Conservation (phyloP, 75 land plant genomes). For the Chamaecyparis obtusa region DNA sequence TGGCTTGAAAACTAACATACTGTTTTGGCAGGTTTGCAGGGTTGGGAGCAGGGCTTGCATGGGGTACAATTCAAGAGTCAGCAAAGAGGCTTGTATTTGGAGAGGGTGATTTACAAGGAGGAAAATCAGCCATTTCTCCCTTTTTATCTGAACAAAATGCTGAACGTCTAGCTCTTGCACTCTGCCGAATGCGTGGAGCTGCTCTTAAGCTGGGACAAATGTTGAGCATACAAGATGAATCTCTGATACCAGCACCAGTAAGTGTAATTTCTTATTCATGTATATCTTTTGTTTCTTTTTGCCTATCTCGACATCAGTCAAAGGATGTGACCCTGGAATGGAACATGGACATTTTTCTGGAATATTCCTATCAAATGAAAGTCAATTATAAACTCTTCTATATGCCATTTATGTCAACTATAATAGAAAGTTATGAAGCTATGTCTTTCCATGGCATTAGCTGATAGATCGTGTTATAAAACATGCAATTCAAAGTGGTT, state of each 20-base stretch:
- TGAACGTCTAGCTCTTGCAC: conserved; percentile 85
- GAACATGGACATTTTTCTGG: not conserved
- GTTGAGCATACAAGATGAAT: conserved; percentile 97
- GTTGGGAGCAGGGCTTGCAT: conserved; percentile 92
- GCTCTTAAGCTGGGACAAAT: conserved; percentile 97
- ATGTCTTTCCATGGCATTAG: not conserved
- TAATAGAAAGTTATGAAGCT: not conserved
- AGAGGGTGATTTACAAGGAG: conserved; percentile 22
- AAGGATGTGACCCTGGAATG: not conserved
- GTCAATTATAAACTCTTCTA: not conserved
- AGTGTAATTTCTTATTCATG: not conserved
- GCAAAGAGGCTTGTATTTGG: conserved; percentile 81
- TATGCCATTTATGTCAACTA: not conserved
- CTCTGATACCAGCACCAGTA: conserved; percentile 89
- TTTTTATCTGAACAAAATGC: conserved; percentile 89
- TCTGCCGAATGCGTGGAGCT: conserved; percentile 99
- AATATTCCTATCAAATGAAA: not conserved
- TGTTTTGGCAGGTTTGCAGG: conserved; percentile 84
- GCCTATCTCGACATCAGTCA: not conserved
- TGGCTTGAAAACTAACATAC: not conserved
- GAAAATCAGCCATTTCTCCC: conserved; percentile 65
- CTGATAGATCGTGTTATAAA: not conserved
- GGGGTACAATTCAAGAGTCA: conserved; percentile 96
- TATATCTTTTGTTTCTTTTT: not conserved
- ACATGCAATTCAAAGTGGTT: not conserved